These are phyloP conservation scores for Fusarium protoensiforme DNA, from an alignment of 2,329 filamentous ascomycete genomes.

Conservation along the genomic window DNA sequence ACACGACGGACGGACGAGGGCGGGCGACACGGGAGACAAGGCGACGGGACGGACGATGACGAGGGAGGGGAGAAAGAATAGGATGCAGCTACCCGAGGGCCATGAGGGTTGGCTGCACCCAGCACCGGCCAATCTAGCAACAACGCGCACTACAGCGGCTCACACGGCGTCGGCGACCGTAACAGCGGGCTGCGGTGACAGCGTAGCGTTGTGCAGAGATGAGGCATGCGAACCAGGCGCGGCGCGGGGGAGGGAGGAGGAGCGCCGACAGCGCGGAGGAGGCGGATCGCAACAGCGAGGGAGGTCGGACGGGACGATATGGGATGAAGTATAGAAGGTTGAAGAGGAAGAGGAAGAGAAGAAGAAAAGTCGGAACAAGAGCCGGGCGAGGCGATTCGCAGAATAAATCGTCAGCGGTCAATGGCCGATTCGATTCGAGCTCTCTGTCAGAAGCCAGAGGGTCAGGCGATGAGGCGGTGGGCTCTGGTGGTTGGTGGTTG, in stretches of 20 bases:
- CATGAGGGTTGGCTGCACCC: constrained; percentile 41
- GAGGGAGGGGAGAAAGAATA: constrained; percentile 20
- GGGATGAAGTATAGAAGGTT: background rate
- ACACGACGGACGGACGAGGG: constrained; percentile 15
- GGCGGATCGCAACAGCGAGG: constrained; percentile 17
- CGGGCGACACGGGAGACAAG: constrained; percentile 19
- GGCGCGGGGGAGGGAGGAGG: constrained; percentile 31
- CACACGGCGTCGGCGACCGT: constrained; percentile 40
- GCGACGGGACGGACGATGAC: constrained; percentile 18
- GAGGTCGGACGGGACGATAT: background rate
- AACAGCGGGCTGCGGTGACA: constrained; percentile 37
- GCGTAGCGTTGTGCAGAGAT: constrained; percentile 48
- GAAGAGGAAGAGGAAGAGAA: background rate
- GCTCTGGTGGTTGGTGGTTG: constrained; percentile 31
- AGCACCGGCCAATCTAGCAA: constrained; percentile 31
- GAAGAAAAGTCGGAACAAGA: constrained; percentile 3
- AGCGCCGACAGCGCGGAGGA: constrained; percentile 29
- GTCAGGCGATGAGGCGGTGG: constrained; percentile 41
- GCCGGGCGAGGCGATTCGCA: constrained; percentile 42
- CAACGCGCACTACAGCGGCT: constrained; percentile 38
- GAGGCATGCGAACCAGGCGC: constrained; percentile 47
- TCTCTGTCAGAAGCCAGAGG: constrained; percentile 17
- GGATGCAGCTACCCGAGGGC: constrained; percentile 44
- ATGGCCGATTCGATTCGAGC: constrained; percentile 29
- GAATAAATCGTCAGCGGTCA: constrained; percentile 37